Conservation (phyloP, 495 filamentous ascomycete species). For the Cairneyella variabilis region DNA sequence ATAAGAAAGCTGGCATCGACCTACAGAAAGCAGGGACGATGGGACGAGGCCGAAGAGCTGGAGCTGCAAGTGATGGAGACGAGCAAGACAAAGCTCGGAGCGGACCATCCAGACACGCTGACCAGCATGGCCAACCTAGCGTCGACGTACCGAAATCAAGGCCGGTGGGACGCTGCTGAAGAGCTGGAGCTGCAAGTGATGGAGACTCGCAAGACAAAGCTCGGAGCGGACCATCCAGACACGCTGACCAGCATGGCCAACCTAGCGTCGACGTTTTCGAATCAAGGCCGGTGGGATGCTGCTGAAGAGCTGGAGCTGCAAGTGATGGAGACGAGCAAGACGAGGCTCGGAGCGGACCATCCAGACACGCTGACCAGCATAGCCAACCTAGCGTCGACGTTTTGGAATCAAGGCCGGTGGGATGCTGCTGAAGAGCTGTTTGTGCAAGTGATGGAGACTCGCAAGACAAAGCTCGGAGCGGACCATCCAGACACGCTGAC, state of each 20-base stretch:
- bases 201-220: constrained; percentile 16
- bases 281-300: constrained; percentile 28
- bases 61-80: not conserved
- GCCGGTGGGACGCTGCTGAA: not conserved
- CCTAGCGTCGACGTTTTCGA: constrained; percentile 23
- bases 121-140: not conserved
- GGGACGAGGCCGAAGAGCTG: not conserved
- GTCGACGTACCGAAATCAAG: not conserved
- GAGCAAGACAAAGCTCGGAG: not conserved
- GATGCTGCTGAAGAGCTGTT: not conserved
- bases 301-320: constrained; percentile 27
- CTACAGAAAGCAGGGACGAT: too few species aligned
- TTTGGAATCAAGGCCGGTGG: not conserved
- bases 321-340: constrained; percentile 11
- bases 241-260: constrained; percentile 30
- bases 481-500: not conserved
- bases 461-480: not conserved
- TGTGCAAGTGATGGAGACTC: not conserved
- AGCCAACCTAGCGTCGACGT: not conserved
- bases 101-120: constrained; percentile 4
- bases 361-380: constrained; percentile 12
- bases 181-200: constrained; percentile 11
- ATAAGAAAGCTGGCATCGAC: too few species aligned
- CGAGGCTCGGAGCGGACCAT: constrained; percentile 31
- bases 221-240: constrained; percentile 31